Percentiles rank a stretch among this genome's conserved stretches.
Conservation (phyloP, 139 green algal species). For the Micromonas commoda region DNA sequence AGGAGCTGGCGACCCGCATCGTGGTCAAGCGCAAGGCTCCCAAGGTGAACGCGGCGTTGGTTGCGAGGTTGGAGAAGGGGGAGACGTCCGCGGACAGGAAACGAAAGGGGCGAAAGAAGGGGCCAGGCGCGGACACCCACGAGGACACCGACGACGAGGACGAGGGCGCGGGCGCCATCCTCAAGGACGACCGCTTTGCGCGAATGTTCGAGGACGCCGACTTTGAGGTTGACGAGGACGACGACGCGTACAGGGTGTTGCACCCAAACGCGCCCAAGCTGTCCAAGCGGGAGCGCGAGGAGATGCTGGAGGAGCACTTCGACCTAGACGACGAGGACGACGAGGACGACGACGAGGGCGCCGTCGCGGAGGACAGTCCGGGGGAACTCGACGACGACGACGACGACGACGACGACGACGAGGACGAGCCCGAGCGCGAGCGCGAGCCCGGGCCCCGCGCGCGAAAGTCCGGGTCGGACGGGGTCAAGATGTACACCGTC, state of each 20-base stretch:
- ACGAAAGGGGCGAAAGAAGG: neutral
- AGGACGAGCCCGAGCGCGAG: slow-evolving; percentile 1
- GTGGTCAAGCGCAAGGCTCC: slow-evolving; percentile 39
- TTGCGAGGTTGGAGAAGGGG: neutral
- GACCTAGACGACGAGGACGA: slow-evolving; percentile 45
- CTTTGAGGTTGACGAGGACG: slow-evolving; percentile 74
- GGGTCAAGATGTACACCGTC: slow-evolving; percentile 20
- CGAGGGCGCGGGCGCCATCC: neutral
- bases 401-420: neutral
- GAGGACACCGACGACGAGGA: slow-evolving; percentile 14
- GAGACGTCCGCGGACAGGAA: neutral
- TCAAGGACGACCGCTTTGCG: slow-evolving; percentile 48
- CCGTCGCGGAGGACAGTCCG: neutral
- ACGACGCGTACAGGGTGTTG: slow-evolving; percentile 67
- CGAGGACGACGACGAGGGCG: slow-evolving; percentile 9
- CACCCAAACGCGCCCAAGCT: slow-evolving; percentile 70
- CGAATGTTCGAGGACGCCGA: slow-evolving; percentile 75
- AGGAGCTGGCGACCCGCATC: slow-evolving; percentile 25
- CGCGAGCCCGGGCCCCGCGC: neutral
- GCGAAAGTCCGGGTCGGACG: neutral
- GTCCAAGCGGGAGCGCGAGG: neutral
- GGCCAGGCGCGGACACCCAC: neutral
- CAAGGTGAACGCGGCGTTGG: slow-evolving; percentile 50
- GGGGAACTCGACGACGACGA: neutral
- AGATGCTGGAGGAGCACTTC: slow-evolving; percentile 25